Evolutionary conservation across 768 basidiomycete species (phyloP).

Genomic region (Lactarius quietus): DNA sequence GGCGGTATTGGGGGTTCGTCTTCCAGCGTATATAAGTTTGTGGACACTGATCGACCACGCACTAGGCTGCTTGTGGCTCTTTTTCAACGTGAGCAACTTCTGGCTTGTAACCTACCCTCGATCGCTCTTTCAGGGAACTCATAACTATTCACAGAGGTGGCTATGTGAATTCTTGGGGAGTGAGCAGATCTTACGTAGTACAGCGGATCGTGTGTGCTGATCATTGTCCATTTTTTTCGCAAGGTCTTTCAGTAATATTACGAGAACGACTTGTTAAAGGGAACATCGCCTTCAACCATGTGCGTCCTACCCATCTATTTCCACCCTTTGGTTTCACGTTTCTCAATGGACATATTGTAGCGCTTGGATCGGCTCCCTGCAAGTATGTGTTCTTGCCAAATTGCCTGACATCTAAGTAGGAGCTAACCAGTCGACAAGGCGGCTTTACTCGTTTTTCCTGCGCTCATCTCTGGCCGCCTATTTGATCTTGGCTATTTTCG

Average conservation of each 20-base stretch:
- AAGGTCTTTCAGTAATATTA: constrained; percentile 77
- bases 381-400: constrained; percentile 38
- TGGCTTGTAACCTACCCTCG: not conserved
- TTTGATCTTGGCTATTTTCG: constrained; percentile 72
- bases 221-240: not conserved
- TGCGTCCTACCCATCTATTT: constrained; percentile 29
- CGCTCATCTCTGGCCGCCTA: constrained; percentile 60
- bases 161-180: constrained; percentile 73
- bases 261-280: constrained; percentile 46
- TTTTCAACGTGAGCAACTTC: constrained; percentile 39
- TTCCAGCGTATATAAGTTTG: not conserved
- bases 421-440: constrained; percentile 41
- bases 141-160: constrained; percentile 45
- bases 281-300: constrained; percentile 59
- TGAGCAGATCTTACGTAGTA: constrained; percentile 34
- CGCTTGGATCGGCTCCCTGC: constrained; percentile 78
- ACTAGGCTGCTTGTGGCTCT: constrained; percentile 35
- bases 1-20: constrained; percentile 38
- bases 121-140: constrained; percentile 1
- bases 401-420: not conserved
- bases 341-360: constrained; percentile 34
- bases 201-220: not conserved
- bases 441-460: constrained; percentile 58
- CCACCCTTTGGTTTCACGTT: not conserved
- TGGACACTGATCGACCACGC: not conserved